phyloP scores from a whole-genome alignment of 2,329 filamentous ascomycete species.

The Hirsutella minnesotensis region DNA sequence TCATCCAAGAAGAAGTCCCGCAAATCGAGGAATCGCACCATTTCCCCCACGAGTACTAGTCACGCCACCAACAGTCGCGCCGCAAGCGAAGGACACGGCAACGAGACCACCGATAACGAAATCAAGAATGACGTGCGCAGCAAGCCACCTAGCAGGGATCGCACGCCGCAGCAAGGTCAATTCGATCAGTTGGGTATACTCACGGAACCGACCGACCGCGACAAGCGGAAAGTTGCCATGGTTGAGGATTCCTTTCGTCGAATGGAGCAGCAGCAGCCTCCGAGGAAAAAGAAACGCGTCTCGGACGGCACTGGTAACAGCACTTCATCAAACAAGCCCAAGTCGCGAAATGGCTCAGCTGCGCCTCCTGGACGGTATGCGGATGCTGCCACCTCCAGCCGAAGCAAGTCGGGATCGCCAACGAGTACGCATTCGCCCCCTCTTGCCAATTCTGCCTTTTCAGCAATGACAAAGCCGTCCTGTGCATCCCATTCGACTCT shows the following conservation, averaged over 20 bases:
- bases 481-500: constrained; percentile 19
- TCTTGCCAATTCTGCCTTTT: constrained; percentile 12
- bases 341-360: constrained; percentile 24
- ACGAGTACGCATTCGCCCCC: constrained; percentile 28
- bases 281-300: constrained; percentile 50
- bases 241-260: constrained; percentile 51
- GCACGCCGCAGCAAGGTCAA: constrained; percentile 49
- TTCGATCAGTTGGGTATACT: constrained; percentile 48
- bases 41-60: constrained; percentile 51
- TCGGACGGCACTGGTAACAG: constrained; percentile 43
- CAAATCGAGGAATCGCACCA: constrained; percentile 41
- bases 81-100: constrained; percentile 47
- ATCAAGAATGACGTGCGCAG: constrained; percentile 36
- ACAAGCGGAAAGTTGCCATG: constrained; percentile 56
- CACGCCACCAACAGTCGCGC: constrained; percentile 52
- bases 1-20: constrained; percentile 37
- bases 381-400: constrained; percentile 36
- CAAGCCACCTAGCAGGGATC: constrained; percentile 55
- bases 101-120: constrained; percentile 44
- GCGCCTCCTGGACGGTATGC: constrained; percentile 30
- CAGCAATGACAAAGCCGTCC: constrained; percentile 17
- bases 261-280: constrained; percentile 45
- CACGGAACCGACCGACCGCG: constrained; percentile 52
- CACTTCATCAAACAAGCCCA: constrained; percentile 23
- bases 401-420: constrained; percentile 42